A percentile compares a stretch with the other conserved stretches of the same genome.
Conservation (phyloP, 140 eudicot species). For the Senecio squalidus region DNA sequence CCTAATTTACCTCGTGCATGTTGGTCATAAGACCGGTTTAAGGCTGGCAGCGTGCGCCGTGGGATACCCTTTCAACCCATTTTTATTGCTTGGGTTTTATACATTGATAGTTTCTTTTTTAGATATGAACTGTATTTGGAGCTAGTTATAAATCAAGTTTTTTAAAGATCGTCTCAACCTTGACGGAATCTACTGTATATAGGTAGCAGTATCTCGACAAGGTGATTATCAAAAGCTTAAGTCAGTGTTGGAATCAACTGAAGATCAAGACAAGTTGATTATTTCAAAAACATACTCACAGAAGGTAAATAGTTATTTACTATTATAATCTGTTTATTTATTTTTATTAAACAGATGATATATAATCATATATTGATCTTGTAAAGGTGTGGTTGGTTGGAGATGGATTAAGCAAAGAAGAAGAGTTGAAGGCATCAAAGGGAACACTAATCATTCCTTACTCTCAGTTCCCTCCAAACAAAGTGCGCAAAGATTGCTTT, state of each 20-base stretch:
- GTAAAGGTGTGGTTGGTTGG: constrained; percentile 58
- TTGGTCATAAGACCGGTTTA: too few species aligned
- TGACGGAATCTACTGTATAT: background rate
- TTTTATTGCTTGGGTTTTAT: too few species aligned
- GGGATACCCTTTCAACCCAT: too few species aligned
- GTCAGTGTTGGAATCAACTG: constrained; percentile 25
- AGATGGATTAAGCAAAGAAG: constrained; percentile 47
- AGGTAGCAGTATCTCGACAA: constrained; percentile 41
- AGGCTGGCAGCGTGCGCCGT: too few species aligned
- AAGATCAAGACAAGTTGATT: constrained; percentile 30
- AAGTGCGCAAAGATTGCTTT: constrained; percentile 36
- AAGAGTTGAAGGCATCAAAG: constrained; percentile 49
- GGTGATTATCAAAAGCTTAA: constrained; percentile 41
- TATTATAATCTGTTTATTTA: too few species aligned
- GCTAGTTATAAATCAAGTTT: too few species aligned
- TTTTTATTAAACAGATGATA: background rate
- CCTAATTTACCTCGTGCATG: too few species aligned
- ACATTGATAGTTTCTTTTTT: too few species aligned
- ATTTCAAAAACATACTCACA: constrained; percentile 23
- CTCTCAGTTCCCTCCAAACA: constrained; percentile 49
- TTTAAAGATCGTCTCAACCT: too few species aligned
- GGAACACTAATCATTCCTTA: constrained; percentile 58
- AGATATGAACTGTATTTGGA: too few species aligned
- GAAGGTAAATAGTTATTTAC: constrained; percentile 33
- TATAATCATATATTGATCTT: too few species aligned